Percentiles rank a stretch among this genome's conserved stretches.
Evolutionary conservation across 2,329 filamentous ascomycete species (phyloP).

Genomic region (Clarireedia hainanense): DNA sequence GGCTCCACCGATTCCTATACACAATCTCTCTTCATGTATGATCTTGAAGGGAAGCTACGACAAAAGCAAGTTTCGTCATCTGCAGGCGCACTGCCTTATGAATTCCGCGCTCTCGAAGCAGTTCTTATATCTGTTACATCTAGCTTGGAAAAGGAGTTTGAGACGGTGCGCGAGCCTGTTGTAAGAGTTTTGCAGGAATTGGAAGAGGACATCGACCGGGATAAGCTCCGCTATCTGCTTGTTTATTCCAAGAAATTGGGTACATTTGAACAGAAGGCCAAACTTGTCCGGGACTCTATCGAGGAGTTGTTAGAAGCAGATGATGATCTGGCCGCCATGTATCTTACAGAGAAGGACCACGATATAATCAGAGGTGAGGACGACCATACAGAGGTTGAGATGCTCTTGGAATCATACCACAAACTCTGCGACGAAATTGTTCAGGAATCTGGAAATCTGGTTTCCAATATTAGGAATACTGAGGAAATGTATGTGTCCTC

Average conservation of each 20-base stretch:
- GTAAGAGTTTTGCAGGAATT: constrained; percentile 81
- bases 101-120: constrained; percentile 91
- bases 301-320: constrained; percentile 94
- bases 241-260: constrained; percentile 93
- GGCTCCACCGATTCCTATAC: constrained; percentile 91
- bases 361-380: constrained; percentile 67
- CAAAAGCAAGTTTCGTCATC: constrained; percentile 59
- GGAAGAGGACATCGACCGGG: constrained; percentile 92
- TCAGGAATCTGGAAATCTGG: constrained; percentile 85
- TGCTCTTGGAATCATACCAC: constrained; percentile 94
- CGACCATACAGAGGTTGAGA: constrained; percentile 93
- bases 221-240: constrained; percentile 83
- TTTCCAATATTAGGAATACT: constrained; percentile 92
- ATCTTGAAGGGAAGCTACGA: constrained; percentile 83
- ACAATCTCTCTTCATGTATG: constrained; percentile 96
- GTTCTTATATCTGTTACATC: constrained; percentile 90
- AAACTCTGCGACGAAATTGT: constrained; percentile 98
- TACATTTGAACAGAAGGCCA: constrained; percentile 95
- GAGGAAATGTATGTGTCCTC: constrained; percentile 76
- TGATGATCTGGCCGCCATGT: constrained; percentile 92
- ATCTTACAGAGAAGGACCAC: constrained; percentile 78
- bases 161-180: constrained; percentile 86
- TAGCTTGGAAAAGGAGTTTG: constrained; percentile 88
- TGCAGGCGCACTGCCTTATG: constrained; percentile 71
- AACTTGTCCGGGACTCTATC: constrained; percentile 87